Conservation (phyloP, 345 rosid species). For the Euphorbia tirucalli region DNA sequence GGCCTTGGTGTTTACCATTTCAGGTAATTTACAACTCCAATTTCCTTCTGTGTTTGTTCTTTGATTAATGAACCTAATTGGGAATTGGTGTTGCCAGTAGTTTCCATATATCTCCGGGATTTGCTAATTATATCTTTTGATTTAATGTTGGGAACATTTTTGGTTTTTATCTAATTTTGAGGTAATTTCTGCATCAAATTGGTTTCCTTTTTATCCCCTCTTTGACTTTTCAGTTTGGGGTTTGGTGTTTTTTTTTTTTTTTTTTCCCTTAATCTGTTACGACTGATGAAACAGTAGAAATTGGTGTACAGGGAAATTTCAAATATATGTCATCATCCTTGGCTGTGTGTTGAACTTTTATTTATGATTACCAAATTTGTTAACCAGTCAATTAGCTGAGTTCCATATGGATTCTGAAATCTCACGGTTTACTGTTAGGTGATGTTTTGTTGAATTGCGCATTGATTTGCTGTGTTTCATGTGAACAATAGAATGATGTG, state of each 20-base stretch:
- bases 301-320: not conserved
- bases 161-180: not conserved
- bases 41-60: not conserved
- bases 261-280: not conserved
- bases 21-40: constrained; percentile 43
- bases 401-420: not conserved
- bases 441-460: not conserved
- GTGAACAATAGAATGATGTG: not conserved
- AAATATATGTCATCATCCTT: too few relatives aligned
- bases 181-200: not conserved
- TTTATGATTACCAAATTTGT: not conserved
- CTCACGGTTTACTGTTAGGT: not conserved
- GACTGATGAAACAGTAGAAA: constrained; percentile 4
- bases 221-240: constrained; percentile 13
- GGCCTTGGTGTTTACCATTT: constrained; percentile 91
- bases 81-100: not conserved
- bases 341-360: not conserved
- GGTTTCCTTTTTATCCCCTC: not conserved
- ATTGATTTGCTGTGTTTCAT: not conserved
- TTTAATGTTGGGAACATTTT: not conserved
- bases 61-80: not conserved
- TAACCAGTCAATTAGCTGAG: not conserved
- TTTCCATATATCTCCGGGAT: too few relatives aligned
- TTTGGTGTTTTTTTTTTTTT: not conserved
- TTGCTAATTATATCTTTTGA: not conserved